phyloP scores from a whole-genome alignment of 73 alveolate species.

The Effrenium voratum region DNA sequence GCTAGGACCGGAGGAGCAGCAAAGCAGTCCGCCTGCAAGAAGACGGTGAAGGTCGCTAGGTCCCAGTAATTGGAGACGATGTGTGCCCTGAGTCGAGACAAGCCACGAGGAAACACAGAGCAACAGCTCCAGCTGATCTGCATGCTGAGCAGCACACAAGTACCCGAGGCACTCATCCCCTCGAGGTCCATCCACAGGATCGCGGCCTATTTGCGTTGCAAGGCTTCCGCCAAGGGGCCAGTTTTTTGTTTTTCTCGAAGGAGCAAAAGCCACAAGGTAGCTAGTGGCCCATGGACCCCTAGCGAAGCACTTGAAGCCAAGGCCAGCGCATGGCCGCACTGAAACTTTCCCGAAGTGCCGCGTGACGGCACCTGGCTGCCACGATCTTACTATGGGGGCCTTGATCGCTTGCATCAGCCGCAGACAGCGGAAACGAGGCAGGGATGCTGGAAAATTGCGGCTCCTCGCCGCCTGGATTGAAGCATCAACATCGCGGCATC shows the following conservation, averaged over 20 bases:
- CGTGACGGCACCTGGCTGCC: constrained; percentile 67
- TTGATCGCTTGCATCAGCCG: too few relatives aligned
- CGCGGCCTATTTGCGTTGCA: constrained; percentile 11
- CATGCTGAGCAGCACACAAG: neutral
- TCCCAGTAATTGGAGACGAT: constrained; percentile 70
- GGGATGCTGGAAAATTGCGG: constrained; percentile 45
- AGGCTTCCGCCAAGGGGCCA: neutral
- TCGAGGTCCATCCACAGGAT: constrained; percentile 82
- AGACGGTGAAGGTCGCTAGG: constrained; percentile 90
- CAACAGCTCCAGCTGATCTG: neutral
- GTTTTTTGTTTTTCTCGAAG: neutral
- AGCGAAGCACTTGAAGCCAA: neutral
- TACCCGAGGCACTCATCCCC: constrained; percentile 94
- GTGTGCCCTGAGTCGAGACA: constrained; percentile 57
- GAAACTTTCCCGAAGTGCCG: constrained; percentile 72
- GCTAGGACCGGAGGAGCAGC: neutral
- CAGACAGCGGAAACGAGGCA: too few relatives aligned
- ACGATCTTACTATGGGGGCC: too few relatives aligned
- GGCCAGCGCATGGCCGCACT: neutral
- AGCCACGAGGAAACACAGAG: neutral
- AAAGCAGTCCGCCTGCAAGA: constrained; percentile 45
- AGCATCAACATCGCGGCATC: neutral
- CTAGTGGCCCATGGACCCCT: neutral
- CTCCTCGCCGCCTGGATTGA: constrained; percentile 55
- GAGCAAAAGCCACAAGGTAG: neutral